Base-by-base conservation (phyloP, 225 moss, liverwort and hornwort genomes). In the Takakia lepidozioides region DNA sequence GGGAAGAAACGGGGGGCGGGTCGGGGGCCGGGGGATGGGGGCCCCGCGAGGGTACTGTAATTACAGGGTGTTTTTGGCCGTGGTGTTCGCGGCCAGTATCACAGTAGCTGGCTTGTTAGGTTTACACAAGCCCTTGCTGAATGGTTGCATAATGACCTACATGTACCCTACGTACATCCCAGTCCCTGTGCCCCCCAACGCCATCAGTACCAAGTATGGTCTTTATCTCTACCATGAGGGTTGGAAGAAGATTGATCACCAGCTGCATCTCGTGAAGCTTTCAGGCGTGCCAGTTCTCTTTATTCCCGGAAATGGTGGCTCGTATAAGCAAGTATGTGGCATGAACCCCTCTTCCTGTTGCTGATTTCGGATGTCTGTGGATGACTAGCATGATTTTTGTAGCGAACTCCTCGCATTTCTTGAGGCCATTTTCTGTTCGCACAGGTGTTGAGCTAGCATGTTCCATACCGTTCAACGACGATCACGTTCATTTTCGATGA, bases 91-190 rank as follows among this genome's bases (percentile, higher is more conserved):
- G 47, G 64, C 57, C 9, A 56, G 60, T n/a, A 64, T 80, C 56
- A 55, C 66, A 49, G 63, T 57, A 17, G 74, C 73, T 27, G 93
- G 93, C 22, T 69, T 88, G 62, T 44, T 81, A 65, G 86, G 88
- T 75, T 71, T 88, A 28, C 69, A 68, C 27, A 84, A 75, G 58
- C 78, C 98, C 42, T 55, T 74, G 55, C 59, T 76, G 10, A 91
- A 83, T 60, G 80, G 73, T 53, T 98, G 98, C 64, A 59, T 55
- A 9, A 98, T 98, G 98, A 98, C 98, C 19, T 98, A 73, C 54
- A 98, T 98, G 98, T 98, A 91, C 59, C 98, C 98, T 2, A 91
- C 87, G 3, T 98, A 98, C 50, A 85, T 98, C 38, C 87, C 91
- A 24, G 71, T 98, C 49, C 78, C 77, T 59, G 29, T 72, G 35